These are phyloP conservation scores for Euptelea pleiosperma DNA, from an alignment of 164 flowering plant genomes.

Conservation along the genomic window DNA sequence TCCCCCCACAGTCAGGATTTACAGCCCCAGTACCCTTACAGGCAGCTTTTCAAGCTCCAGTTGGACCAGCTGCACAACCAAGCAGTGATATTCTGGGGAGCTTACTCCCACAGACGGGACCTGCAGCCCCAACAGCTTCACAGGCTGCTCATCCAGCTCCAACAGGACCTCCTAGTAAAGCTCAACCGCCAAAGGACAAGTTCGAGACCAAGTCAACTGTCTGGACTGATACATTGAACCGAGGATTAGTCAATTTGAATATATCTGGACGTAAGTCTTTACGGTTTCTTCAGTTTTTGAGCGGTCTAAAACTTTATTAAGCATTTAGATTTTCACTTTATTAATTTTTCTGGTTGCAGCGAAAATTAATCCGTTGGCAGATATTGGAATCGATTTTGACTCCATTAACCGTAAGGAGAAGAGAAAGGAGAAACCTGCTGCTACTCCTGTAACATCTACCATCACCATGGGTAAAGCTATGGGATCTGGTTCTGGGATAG, in stretches of 20 bases:
- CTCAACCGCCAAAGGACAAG: conserved; percentile 62
- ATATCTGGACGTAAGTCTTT: conserved; percentile 99
- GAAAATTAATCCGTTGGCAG: conserved; percentile 88
- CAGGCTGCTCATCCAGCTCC: no score
- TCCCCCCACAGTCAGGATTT: conserved; percentile 20
- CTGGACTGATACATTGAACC: conserved; percentile 94
- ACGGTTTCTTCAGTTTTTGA: no score
- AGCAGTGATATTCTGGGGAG: conserved; percentile 30
- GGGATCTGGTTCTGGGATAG: conserved; percentile 97
- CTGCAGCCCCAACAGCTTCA: no score
- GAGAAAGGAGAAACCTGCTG: conserved; percentile 70
- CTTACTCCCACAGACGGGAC: conserved; percentile 29
- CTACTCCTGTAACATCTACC: conserved; percentile 59
- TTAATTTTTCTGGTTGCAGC: conserved; percentile 56
- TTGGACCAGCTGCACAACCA: conserved; percentile 18
- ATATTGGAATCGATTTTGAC: conserved; percentile 97
- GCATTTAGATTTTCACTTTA: no score
- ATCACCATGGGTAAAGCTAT: conserved; percentile 92
- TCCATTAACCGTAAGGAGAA: conserved; percentile 86
- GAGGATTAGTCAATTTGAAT: conserved; percentile 88
- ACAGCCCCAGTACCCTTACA: conserved; percentile 17
- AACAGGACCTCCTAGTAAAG: conserved; percentile 38
- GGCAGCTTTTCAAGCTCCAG: conserved; percentile 22
- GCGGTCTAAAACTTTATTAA: no score
- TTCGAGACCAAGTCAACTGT: conserved; percentile 92